These are phyloP conservation scores for Parathielavia hyrcaniae DNA, from an alignment of 495 filamentous ascomycete species.

Conservation along the genomic window DNA sequence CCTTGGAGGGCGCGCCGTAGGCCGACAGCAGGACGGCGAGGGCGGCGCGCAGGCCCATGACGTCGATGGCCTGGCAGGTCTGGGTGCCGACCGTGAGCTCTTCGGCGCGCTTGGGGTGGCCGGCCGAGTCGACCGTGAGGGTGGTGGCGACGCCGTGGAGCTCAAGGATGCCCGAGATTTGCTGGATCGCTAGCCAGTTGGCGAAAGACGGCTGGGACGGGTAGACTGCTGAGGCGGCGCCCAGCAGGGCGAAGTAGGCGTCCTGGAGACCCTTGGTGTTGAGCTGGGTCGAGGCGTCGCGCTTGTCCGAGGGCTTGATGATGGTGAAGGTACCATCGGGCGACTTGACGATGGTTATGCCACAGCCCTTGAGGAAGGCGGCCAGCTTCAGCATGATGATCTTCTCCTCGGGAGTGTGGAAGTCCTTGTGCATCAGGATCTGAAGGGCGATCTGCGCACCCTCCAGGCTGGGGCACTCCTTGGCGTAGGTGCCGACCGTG, in stretches of 20 bases:
- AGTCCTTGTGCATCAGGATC: constrained; percentile 23
- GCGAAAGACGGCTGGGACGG: constrained; percentile 22
- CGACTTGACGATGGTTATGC: constrained; percentile 34
- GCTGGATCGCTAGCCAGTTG: constrained; percentile 24
- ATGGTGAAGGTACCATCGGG: constrained; percentile 36
- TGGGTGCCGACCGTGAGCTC: constrained; percentile 24
- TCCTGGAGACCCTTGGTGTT: constrained; percentile 21
- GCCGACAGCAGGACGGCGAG: constrained; percentile 17
- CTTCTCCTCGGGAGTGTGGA: constrained; percentile 25
- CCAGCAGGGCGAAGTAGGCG: constrained; percentile 17
- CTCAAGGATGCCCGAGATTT: constrained; percentile 30
- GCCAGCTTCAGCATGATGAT: constrained; percentile 26
- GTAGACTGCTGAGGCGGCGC: background rate
- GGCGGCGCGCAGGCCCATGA: constrained; percentile 19
- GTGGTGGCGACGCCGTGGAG: constrained; percentile 23
- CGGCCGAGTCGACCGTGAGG: constrained; percentile 5
- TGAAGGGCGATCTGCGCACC: constrained; percentile 22
- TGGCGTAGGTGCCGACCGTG: constrained; percentile 15
- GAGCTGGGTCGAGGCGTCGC: constrained; percentile 13
- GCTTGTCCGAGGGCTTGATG: constrained; percentile 32
- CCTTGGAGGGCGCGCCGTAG: constrained; percentile 22
- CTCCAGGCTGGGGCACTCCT: constrained; percentile 21
- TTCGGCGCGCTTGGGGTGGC: constrained; percentile 29
- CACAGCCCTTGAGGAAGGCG: constrained; percentile 36
- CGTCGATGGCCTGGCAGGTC: constrained; percentile 20